Evolutionary conservation across 306 rosid species (phyloP), one percentile per base, ranked within the genome.

Genomic region (Myrica gale): DNA sequence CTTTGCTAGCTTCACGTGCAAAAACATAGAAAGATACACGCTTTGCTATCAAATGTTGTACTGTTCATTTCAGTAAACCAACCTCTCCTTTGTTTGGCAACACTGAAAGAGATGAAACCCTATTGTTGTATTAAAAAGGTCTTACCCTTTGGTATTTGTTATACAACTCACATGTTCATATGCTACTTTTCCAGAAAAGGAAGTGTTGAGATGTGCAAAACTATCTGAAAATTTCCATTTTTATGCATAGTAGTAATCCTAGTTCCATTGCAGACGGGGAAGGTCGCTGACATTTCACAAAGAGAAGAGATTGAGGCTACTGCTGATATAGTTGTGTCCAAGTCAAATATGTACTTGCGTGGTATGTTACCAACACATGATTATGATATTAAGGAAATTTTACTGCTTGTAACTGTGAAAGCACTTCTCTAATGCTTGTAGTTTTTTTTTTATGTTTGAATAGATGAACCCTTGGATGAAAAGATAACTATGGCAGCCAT

Each of bases 381-480:
- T 21, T 12, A 63, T 50, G 5, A 42, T 57, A 11, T 39, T 74
- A 56, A 12, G 26, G 2, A n/a, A 17, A 46, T 10, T 54, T 61
- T 56, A 51, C 11, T 48, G 13, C 8, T 17, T 39, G 26, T 12
- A 32, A 60, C 16, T 26, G 16, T 60, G 12, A 21, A 26, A 11
- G 67, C 11, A 57, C 20, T 8, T 79, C 62, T 55, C 11, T 77
- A 71, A 71, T 47, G 76, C 56, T 68, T 80, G 43, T 62, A 46
- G 51, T 26, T 26, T 26, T 47, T 47, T 21, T 42, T 45, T 39
- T 72, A 53, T 15, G 42, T 63, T 53, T 81, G 37, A 13, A 26
- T 79, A 89, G 94, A 4, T 21, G 84, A 79, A 71, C 44, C 84
- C 37, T 52, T 73, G 67, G 77, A 51, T 76, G 75, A 77, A 69